Evolutionary conservation across 1,284 basidiomycete species (phyloP).

Genomic region (Moesziomyces sp.): DNA sequence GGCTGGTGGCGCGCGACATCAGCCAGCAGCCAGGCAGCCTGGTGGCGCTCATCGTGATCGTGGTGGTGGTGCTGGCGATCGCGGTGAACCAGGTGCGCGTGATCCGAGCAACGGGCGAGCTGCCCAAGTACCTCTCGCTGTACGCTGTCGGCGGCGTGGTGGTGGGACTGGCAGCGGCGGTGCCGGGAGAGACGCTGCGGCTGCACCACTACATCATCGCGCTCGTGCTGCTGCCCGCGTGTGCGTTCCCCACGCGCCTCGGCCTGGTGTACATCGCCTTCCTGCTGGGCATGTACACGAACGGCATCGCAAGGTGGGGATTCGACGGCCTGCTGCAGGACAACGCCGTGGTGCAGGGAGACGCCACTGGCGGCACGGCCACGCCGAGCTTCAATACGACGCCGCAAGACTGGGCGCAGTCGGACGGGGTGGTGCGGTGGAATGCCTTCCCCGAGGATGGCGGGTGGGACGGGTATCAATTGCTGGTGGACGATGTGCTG

Average conservation of each 20-base stretch:
- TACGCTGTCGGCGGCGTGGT: slow-evolving; percentile 75
- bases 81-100: slow-evolving; percentile 81
- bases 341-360: slow-evolving; percentile 77
- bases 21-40: slow-evolving; percentile 77
- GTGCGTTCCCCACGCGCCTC: slow-evolving; percentile 81
- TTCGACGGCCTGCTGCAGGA: slow-evolving; percentile 85
- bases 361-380: slow-evolving; percentile 77
- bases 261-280: slow-evolving; percentile 83
- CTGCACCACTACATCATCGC: slow-evolving; percentile 75
- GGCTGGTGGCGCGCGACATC: slow-evolving; percentile 79
- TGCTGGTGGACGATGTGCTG: slow-evolving; percentile 86
- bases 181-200: slow-evolving; percentile 72
- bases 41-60: slow-evolving; percentile 76
- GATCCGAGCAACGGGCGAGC: slow-evolving; percentile 83
- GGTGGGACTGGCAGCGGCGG: slow-evolving; percentile 75
- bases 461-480: slow-evolving; percentile 78
- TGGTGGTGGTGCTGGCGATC: slow-evolving; percentile 71
- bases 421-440: slow-evolving; percentile 72
- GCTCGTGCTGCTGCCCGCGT: slow-evolving; percentile 79
- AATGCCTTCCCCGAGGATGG: slow-evolving; percentile 71
- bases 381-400: slow-evolving; percentile 76
- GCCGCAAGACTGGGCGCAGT: slow-evolving; percentile 4
- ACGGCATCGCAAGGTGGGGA: slow-evolving; percentile 66
- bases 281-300: slow-evolving; percentile 79
- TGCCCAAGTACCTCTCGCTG: slow-evolving; percentile 75